phyloP scores from a whole-genome alignment of 306 rosid genomes.

The Datisca glomerata region DNA sequence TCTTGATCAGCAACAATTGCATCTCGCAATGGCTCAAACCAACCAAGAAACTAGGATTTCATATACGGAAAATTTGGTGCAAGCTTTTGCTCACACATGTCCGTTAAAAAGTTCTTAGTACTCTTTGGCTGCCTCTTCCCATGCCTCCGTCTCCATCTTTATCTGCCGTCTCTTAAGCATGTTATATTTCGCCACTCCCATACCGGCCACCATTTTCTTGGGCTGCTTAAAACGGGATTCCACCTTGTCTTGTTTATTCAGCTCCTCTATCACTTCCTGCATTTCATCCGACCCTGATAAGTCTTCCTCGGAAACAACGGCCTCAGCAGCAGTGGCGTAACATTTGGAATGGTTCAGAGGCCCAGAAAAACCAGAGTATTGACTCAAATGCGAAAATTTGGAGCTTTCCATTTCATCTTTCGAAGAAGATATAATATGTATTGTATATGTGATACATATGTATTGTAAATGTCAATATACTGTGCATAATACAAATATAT shows the following conservation, averaged over 20 bases:
- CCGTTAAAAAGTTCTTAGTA: slow-evolving; percentile 61
- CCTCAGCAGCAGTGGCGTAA: slow-evolving; percentile 56
- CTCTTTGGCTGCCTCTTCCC: slow-evolving; percentile 81
- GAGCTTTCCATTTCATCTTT: too few relatives aligned
- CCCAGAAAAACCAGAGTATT: slow-evolving; percentile 16
- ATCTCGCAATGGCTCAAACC: slow-evolving; percentile 74
- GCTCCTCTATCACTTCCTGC: slow-evolving; percentile 31
- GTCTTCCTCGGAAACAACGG: slow-evolving; percentile 59
- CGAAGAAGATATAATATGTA: too few relatives aligned
- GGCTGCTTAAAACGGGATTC: slow-evolving; percentile 22
- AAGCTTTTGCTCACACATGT: slow-evolving; percentile 82
- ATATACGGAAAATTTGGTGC: slow-evolving; percentile 83
- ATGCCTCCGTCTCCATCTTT: slow-evolving; percentile 78
- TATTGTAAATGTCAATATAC: too few relatives aligned
- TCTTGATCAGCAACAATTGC: slow-evolving; percentile 58
- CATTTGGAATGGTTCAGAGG: slow-evolving; percentile 15
- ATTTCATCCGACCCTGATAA: slow-evolving; percentile 41
- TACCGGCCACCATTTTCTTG: slow-evolving; percentile 24
- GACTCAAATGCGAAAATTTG: slow-evolving; percentile 13
- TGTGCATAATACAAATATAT: too few relatives aligned
- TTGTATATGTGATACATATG: too few relatives aligned
- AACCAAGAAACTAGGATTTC: slow-evolving; percentile 80
- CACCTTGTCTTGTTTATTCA: slow-evolving; percentile 21
- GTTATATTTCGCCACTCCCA: slow-evolving; percentile 22
- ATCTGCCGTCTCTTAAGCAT: slow-evolving; percentile 58